Evolutionary conservation across 352 stramenopile species (phyloP).

Genomic region (Peronosclerospora sorghi): DNA sequence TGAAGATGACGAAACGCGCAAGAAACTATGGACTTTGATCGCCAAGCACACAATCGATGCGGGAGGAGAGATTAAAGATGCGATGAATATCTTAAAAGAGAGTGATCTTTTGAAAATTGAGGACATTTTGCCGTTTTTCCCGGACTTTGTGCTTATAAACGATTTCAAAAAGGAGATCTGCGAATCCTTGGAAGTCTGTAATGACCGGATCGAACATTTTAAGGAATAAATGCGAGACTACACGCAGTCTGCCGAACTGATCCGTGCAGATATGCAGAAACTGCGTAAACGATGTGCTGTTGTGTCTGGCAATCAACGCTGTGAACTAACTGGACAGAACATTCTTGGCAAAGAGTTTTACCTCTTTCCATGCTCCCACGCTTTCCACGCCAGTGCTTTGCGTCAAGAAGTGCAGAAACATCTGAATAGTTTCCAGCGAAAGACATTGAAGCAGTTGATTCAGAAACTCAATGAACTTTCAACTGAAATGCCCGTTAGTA

Average conservation of each 20-base stretch:
- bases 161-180: constrained; percentile 94
- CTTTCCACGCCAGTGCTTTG: constrained; percentile 87
- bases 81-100: constrained; percentile 81
- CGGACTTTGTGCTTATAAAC: constrained; percentile 92
- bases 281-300: constrained; percentile 79
- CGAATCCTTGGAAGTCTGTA: constrained; percentile 85
- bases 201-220: constrained; percentile 85
- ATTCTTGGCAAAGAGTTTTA: constrained; percentile 89
- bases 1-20: constrained; percentile 78
- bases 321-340: constrained; percentile 83
- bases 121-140: constrained; percentile 91
- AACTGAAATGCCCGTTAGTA: constrained; percentile 53
- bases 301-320: constrained; percentile 82
- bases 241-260: constrained; percentile 84
- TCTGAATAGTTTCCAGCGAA: constrained; percentile 78
- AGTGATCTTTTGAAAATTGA: constrained; percentile 87
- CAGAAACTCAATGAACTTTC: constrained; percentile 82
- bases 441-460: constrained; percentile 85
- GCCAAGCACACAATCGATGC: constrained; percentile 88
- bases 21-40: constrained; percentile 91
- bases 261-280: constrained; percentile 84
- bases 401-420: constrained; percentile 85
- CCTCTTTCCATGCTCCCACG: constrained; percentile 90
- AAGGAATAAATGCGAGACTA: constrained; percentile 91
- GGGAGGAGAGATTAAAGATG: constrained; percentile 73